Evolutionary conservation across 2,329 filamentous ascomycete genomes (phyloP).

Genomic region (Rhynchosporium agropyri): DNA sequence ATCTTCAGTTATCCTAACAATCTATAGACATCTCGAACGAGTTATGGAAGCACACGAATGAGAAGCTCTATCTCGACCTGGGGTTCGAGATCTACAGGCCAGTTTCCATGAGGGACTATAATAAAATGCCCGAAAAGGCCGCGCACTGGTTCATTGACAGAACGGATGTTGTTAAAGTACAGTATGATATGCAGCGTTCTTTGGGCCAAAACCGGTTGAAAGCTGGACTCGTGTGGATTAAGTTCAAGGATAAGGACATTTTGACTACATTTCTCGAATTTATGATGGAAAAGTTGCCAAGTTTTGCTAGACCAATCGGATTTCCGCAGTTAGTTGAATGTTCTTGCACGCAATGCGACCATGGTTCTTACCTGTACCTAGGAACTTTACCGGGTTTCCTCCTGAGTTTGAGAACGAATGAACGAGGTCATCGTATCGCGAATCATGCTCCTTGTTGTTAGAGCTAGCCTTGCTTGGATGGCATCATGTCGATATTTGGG

Average conservation of each 20-base stretch:
- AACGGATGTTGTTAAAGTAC: neutral
- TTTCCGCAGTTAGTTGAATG: neutral
- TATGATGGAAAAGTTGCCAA: neutral
- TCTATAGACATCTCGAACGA: neutral
- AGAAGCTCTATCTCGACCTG: neutral
- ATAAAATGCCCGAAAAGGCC: neutral
- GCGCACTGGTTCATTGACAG: neutral
- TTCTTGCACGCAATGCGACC: neutral
- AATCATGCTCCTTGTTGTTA: neutral
- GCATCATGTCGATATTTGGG: too few species aligned
- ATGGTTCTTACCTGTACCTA: neutral
- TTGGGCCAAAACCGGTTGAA: neutral
- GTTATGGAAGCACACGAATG: neutral
- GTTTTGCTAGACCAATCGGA: neutral
- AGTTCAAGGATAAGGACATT: neutral
- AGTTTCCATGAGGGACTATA: neutral
- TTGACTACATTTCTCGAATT: neutral
- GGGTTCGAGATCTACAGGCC: neutral
- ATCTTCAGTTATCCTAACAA: neutral
- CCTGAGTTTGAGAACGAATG: neutral
- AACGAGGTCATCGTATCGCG: neutral
- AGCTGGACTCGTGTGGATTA: neutral
- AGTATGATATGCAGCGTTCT: neutral
- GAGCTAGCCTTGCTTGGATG: neutral
- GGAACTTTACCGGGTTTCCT: neutral